Evolutionary conservation across 495 filamentous ascomycete genomes (phyloP).

Genomic region (Xylaria curta): DNA sequence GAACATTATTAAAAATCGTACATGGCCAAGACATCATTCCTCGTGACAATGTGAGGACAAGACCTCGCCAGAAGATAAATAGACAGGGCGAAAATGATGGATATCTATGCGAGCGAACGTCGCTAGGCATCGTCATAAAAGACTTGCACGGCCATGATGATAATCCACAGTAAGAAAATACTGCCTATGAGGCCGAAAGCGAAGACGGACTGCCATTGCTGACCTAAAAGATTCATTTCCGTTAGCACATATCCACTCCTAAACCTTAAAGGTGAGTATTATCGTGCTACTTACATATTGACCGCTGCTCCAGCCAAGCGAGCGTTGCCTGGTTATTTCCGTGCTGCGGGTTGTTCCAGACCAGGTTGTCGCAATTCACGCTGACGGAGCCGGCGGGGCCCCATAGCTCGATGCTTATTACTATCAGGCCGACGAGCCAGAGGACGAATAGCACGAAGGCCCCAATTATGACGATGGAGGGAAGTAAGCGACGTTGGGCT

Average conservation of each 20-base stretch:
- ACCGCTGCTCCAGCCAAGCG: conserved; percentile 86
- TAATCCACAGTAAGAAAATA: conserved; percentile 93
- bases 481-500: conserved; percentile 78
- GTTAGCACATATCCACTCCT: background rate
- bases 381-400: conserved; percentile 76
- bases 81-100: background rate
- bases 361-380: conserved; percentile 78
- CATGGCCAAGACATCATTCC: background rate
- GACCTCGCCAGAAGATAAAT: background rate
- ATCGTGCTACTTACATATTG: conserved; percentile 70
- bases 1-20: conserved; percentile 8
- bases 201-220: conserved; percentile 67
- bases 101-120: background rate
- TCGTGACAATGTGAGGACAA: background rate
- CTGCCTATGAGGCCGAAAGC: conserved; percentile 77
- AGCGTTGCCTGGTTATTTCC: conserved; percentile 75
- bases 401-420: conserved; percentile 88
- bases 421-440: conserved; percentile 90
- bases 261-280: background rate
- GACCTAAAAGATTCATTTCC: conserved; percentile 37
- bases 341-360: conserved; percentile 59
- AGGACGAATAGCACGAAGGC: conserved; percentile 94
- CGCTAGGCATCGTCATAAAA: conserved; percentile 60
- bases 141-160: conserved; percentile 90
- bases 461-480: conserved; percentile 85